Evolutionary conservation across 495 filamentous ascomycete genomes (phyloP).

Genomic region (Aspergillus homomorphus): DNA sequence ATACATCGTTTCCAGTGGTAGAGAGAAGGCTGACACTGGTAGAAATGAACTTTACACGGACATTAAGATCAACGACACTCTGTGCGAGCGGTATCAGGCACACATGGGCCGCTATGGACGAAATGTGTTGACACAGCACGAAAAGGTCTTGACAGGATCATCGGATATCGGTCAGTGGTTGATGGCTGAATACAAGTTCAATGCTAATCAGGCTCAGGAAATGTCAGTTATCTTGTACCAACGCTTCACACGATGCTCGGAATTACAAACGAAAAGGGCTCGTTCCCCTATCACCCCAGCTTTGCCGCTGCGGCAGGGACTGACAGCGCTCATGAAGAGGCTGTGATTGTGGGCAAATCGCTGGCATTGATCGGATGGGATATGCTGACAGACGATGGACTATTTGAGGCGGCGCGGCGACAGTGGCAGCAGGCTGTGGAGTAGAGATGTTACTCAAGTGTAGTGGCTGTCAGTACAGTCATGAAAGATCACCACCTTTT

Average conservation of each 20-base stretch:
- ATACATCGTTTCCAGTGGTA: not conserved
- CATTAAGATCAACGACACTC: conserved; percentile 57
- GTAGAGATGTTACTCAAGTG: too few relatives aligned
- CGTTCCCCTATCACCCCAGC: conserved; percentile 57
- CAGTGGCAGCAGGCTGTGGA: conserved; percentile 31
- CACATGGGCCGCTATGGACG: conserved; percentile 51
- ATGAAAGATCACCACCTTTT: too few relatives aligned
- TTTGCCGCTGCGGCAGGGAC: conserved; percentile 59
- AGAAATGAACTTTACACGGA: conserved; percentile 53
- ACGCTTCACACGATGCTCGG: conserved; percentile 58
- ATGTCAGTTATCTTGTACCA: conserved; percentile 63
- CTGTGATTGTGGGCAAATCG: conserved; percentile 23
- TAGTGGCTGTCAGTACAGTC: not conserved
- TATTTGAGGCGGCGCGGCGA: conserved; percentile 36
- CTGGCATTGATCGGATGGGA: conserved; percentile 26
- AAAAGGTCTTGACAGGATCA: conserved; percentile 48
- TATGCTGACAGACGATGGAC: conserved; percentile 40
- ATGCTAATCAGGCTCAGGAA: conserved; percentile 34
- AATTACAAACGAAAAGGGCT: conserved; percentile 45
- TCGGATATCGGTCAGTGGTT: conserved; percentile 46
- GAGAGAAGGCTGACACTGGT: not conserved
- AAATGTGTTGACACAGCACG: conserved; percentile 43
- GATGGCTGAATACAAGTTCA: not conserved
- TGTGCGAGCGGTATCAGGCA: conserved; percentile 49
- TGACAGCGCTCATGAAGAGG: conserved; percentile 20